Evolutionary conservation across 1,284 basidiomycete species (phyloP).

Genomic region (Cerrena zonata): DNA sequence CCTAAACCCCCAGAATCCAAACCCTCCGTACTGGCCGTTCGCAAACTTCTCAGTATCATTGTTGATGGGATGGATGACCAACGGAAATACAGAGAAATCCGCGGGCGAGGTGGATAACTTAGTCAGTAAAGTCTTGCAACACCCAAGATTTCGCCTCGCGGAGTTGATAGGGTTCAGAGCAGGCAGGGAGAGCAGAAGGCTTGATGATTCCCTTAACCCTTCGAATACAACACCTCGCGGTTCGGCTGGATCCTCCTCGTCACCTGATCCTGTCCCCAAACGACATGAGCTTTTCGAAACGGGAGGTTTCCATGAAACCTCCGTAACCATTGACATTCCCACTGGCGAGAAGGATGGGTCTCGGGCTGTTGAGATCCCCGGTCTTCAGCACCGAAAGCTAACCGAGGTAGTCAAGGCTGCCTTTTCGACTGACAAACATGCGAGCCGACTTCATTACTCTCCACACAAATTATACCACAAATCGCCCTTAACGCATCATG

Average conservation of each 20-base stretch:
- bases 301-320: background rate
- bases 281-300: no score
- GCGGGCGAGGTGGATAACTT: constrained; percentile 15
- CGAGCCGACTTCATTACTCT: background rate
- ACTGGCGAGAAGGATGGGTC: background rate
- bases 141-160: constrained; percentile 13
- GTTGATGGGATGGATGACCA: constrained; percentile 11
- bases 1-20: background rate
- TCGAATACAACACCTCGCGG: no score
- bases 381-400: background rate
- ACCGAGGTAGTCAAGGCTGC: background rate
- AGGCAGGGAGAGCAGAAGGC: constrained; percentile 3
- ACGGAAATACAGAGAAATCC: constrained; percentile 10
- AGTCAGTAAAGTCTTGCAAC: constrained; percentile 15
- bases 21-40: constrained; percentile 5
- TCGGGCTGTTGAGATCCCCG: background rate
- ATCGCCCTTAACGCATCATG: background rate
- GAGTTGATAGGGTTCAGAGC: constrained; percentile 14
- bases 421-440: background rate
- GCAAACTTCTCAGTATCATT: constrained; percentile 4
- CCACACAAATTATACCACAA: background rate
- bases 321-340: background rate
- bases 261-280: no score
- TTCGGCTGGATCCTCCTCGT: background rate
- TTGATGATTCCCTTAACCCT: constrained; percentile 4